A percentile compares a stretch with the other conserved stretches of the same genome.
Evolutionary conservation across 768 basidiomycete species (phyloP).

Genomic region (Leucocoprinus birnbaumii): DNA sequence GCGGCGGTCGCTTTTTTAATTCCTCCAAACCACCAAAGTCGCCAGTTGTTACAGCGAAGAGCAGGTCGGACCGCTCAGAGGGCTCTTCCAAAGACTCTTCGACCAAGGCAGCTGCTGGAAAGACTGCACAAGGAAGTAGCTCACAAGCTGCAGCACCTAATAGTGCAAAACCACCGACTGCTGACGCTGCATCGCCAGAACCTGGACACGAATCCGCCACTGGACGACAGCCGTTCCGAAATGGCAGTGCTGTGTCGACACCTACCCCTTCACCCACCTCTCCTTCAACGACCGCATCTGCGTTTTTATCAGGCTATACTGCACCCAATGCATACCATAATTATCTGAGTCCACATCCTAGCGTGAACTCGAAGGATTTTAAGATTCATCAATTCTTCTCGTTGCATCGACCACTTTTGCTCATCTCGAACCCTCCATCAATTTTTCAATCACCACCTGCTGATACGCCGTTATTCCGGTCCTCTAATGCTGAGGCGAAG

Average conservation of each 20-base stretch:
- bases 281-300: constrained; percentile 5
- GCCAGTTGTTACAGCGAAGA: constrained; percentile 33
- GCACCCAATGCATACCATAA: constrained; percentile 15
- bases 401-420: constrained; percentile 73
- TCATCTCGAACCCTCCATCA: constrained; percentile 58
- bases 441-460: constrained; percentile 38
- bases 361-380: constrained; percentile 64
- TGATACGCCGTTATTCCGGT: constrained; percentile 19
- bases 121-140: constrained; percentile 9
- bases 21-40: constrained; percentile 65
- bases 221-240: constrained; percentile 8
- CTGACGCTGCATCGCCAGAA: constrained; percentile 7
- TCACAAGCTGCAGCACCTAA: constrained; percentile 10
- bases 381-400: constrained; percentile 86
- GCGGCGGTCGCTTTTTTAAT: constrained; percentile 72
- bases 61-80: constrained; percentile 16
- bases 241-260: background rate
- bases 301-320: constrained; percentile 8
- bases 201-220: constrained; percentile 17
- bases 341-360: constrained; percentile 40
- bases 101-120: constrained; percentile 10
- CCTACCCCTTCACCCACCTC: background rate
- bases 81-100: constrained; percentile 10
- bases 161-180: background rate
- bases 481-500: constrained; percentile 8